Evolutionary conservation across 2,329 filamentous ascomycete species (phyloP), one percentile per base, ranked within the genome.

Genomic region (Neonectria punicea): DNA sequence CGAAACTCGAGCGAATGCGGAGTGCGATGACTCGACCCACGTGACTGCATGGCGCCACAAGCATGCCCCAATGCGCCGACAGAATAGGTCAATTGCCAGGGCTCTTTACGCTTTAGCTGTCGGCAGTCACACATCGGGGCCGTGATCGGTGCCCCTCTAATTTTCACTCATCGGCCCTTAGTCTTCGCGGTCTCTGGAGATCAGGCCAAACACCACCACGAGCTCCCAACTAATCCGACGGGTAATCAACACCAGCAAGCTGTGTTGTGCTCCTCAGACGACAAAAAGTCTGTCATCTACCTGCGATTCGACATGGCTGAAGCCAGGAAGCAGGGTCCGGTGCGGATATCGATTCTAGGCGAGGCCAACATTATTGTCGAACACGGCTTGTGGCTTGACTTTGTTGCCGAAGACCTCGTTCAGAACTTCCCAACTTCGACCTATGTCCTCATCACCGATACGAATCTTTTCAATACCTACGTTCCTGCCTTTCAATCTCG

Each of bases 401-500:
- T 92, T 78, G 90, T 98, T 68, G 89, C 90, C 58, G 82, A 90
- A 71, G 95, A 99, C 80, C 86, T 99, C 61, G 84, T 98, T 67
- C 81, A 86, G 60, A 92, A 91, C 77, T 85, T 96, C 66, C 81
- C 87, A 55, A 96, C 94, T 20, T 97, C 94, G 18, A 98, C 95
- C 66, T 99, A 98, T 79, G 92, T 98, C 63, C 90, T 99, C 67
- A 93, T 99, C 75, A 98, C 96, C 79, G 96, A 99, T 81, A 97
- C 94, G 50, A 98, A 98, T 77, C 88, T 99, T 67, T 88, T 87
- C 67, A 86, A 90, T 22, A 86, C 90, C 73, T 98, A 98, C 80
- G 90, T 94, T 1, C 89, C 93, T n/a, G 77, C 83, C 30, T 98
- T 99, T 80, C 81, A 89, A 76, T 60, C 76, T 20, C 74, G 69